A percentile compares a stretch with the other conserved stretches of the same genome.
phyloP scores from a whole-genome alignment of 1,139 yeast genomes.

The Pichia inconspicua region DNA sequence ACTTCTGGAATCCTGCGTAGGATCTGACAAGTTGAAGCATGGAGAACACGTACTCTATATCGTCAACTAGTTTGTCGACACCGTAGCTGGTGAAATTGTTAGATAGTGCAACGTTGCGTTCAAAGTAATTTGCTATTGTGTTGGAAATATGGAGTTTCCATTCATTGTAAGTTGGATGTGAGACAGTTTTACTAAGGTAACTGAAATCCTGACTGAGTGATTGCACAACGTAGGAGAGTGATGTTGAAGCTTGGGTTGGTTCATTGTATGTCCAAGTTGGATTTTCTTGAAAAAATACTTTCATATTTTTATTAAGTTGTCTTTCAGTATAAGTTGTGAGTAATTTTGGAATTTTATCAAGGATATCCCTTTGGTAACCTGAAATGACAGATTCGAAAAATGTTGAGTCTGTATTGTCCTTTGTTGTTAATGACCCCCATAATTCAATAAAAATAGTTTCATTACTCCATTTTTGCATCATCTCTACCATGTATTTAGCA shows the following conservation, averaged over 20 bases:
- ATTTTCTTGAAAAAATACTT: conserved; percentile 40
- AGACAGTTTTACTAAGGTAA: conserved; percentile 30
- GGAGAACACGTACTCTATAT: conserved; percentile 41
- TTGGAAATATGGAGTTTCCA: conserved; percentile 36
- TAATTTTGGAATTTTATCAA: conserved; percentile 31
- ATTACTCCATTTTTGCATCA: conserved; percentile 57
- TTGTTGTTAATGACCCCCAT: conserved; percentile 34
- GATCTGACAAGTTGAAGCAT: conserved; percentile 31
- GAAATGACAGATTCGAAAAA: conserved; percentile 48
- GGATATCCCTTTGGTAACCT: conserved; percentile 39
- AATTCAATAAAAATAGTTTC: conserved; percentile 58
- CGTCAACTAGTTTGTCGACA: conserved; percentile 46
- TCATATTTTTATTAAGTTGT: conserved; percentile 44
- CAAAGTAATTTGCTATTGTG: conserved; percentile 35
- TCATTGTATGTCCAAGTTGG: conserved; percentile 19
- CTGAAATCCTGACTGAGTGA: conserved; percentile 33
- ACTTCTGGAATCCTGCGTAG: conserved; percentile 13
- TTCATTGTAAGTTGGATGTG: conserved; percentile 20
- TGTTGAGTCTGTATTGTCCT: conserved; percentile 25
- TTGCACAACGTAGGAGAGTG: conserved; percentile 27
- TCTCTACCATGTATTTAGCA: conserved; percentile 41
- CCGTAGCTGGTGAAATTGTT: conserved; percentile 56
- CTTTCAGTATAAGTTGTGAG: conserved; percentile 41
- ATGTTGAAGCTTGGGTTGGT: neutral
- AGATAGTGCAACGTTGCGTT: conserved; percentile 24